phyloP scores from a whole-genome alignment of 148 eudicot species.

The Heliosperma pusillum region DNA sequence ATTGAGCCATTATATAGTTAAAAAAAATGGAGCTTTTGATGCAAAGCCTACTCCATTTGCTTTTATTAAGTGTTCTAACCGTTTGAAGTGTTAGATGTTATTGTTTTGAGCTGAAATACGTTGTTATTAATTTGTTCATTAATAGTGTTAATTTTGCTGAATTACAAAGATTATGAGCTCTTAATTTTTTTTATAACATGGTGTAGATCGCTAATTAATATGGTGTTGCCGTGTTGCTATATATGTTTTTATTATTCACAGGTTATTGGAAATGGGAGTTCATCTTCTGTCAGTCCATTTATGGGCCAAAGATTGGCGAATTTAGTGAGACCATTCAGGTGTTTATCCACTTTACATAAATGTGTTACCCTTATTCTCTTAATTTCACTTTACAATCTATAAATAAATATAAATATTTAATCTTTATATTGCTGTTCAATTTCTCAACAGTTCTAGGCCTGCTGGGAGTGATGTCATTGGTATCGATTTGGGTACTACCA shows the following conservation, averaged over 20 bases:
- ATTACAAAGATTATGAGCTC: neutral
- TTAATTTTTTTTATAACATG: neutral
- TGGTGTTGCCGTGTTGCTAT: neutral
- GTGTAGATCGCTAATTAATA: neutral
- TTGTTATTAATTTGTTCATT: neutral
- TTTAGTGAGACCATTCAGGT: conserved; percentile 81
- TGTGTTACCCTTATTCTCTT: neutral
- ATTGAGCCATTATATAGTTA: neutral
- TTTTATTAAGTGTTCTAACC: neutral
- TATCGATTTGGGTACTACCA: conserved; percentile 93
- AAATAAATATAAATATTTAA: neutral
- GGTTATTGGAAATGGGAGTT: conserved; percentile 55
- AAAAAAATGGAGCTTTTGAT: neutral
- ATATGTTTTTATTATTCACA: conserved; percentile 26
- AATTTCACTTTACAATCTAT: neutral
- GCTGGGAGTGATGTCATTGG: conserved; percentile 87
- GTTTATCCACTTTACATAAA: neutral
- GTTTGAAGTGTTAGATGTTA: neutral
- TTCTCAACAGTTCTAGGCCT: conserved; percentile 53
- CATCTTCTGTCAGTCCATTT: conserved; percentile 43
- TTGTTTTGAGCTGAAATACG: neutral
- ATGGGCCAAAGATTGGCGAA: conserved; percentile 51
- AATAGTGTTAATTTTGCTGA: too few species aligned
- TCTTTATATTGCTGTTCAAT: neutral
- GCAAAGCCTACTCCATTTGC: neutral